Evolutionary conservation across 23 red algal species (phyloP).

Genomic region (Agarophyton chilense): DNA sequence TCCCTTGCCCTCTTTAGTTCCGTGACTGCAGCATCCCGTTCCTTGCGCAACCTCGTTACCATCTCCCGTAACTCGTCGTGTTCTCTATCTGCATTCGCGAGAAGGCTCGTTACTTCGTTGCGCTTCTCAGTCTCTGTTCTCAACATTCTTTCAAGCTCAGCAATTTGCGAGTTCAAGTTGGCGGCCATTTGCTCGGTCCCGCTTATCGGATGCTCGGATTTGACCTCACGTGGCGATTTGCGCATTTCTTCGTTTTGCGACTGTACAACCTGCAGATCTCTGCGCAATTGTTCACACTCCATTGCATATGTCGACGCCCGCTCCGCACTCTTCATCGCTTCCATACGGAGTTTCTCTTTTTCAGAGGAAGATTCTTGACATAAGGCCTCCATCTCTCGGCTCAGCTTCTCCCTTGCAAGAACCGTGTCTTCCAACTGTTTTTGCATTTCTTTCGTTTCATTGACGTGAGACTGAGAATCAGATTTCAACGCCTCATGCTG

Average conservation of each 20-base stretch:
- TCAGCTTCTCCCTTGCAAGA: constrained; percentile 11
- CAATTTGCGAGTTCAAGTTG: constrained; percentile 26
- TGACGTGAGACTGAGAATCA: background rate
- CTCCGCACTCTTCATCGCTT: background rate
- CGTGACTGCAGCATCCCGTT: constrained; percentile 31
- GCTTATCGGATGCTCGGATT: constrained; percentile 5
- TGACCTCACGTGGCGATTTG: constrained; percentile 27
- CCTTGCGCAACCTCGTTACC: constrained; percentile 54
- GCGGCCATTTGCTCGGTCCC: constrained; percentile 8
- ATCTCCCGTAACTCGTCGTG: constrained; percentile 61
- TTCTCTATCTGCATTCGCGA: constrained; percentile 41
- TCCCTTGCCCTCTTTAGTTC: constrained; percentile 16
- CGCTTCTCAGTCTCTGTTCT: constrained; percentile 45
- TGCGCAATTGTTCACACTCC: background rate
- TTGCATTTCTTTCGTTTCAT: background rate
- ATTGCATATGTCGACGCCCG: background rate
- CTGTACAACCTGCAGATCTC: constrained; percentile 4
- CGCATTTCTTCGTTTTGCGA: constrained; percentile 48
- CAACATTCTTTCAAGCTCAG: constrained; percentile 12
- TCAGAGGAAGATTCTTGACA: background rate
- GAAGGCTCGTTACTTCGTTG: constrained; percentile 32
- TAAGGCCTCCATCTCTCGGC: background rate
- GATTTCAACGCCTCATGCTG: background rate
- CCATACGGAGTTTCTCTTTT: constrained; percentile 4
- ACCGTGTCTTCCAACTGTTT: constrained; percentile 12